Conservation (phyloP, 306 rosid genomes). For the Echinosophora koreensis region DNA sequence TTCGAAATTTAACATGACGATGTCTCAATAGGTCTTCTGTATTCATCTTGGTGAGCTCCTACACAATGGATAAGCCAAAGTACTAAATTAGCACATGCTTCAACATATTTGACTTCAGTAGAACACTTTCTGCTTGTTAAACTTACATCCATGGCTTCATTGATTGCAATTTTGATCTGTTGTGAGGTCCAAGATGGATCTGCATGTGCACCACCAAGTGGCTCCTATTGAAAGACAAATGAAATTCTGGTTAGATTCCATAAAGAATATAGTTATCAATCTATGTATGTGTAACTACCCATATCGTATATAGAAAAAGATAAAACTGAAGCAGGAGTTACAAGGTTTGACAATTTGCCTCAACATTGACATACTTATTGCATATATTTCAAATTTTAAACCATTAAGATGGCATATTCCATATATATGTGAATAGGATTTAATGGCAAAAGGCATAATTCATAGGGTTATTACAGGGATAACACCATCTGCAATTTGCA, state of each 20-base stretch:
- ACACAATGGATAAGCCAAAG: slow-evolving; percentile 42
- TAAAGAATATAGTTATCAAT: slow-evolving; percentile 2
- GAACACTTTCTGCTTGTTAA: slow-evolving; percentile 27
- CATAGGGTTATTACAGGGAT: slow-evolving; percentile 74
- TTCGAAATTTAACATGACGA: slow-evolving; percentile 82
- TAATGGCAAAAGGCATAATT: slow-evolving; percentile 24
- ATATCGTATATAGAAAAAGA: background rate
- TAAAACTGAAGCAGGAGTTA: slow-evolving; percentile 30
- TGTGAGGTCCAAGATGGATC: slow-evolving; percentile 87
- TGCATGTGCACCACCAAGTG: slow-evolving; percentile 94
- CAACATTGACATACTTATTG: slow-evolving; percentile 7
- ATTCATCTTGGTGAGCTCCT: slow-evolving; percentile 80
- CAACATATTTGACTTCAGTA: slow-evolving; percentile 33
- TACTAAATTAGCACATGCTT: slow-evolving; percentile 36
- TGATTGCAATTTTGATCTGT: slow-evolving; percentile 80
- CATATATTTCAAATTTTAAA: background rate
- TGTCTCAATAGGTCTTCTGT: slow-evolving; percentile 70
- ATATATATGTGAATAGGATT: slow-evolving; percentile 32
- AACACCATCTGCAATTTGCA: slow-evolving; percentile 84
- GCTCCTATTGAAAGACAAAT: slow-evolving; percentile 70
- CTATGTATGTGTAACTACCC: background rate
- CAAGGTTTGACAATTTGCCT: slow-evolving; percentile 16
- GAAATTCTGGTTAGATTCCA: slow-evolving; percentile 37
- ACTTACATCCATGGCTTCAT: slow-evolving; percentile 87
- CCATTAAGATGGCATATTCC: slow-evolving; percentile 21